Percentiles rank a stretch among this genome's conserved stretches.
Conservation (phyloP, 169 alveolate genomes). For the Cryptosporidium xiaoi region DNA sequence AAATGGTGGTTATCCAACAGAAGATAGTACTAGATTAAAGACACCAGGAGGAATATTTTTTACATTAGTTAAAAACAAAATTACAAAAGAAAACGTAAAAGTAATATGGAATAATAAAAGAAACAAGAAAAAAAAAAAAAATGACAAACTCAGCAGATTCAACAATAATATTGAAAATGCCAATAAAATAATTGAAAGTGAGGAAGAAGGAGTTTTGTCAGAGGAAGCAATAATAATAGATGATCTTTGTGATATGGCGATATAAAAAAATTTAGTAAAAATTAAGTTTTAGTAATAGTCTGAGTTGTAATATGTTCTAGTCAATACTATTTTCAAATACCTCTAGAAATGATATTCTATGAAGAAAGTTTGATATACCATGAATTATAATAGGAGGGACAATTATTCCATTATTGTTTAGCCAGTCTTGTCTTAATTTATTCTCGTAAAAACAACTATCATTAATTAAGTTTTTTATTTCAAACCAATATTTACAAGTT, state of each 20-base stretch:
- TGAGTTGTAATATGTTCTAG: too few species aligned
- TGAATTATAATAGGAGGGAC: conserved; percentile 16
- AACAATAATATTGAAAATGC: background rate
- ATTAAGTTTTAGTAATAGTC: background rate
- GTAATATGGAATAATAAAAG: conserved; percentile 31
- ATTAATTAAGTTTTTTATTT: conserved; percentile 19
- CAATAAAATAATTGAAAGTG: background rate
- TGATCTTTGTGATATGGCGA: conserved; percentile 22
- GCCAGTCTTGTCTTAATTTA: conserved; percentile 54
- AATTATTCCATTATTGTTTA: conserved; percentile 27
- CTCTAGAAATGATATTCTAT: conserved; percentile 28
- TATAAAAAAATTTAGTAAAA: background rate
- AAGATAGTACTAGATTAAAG: conserved; percentile 48
- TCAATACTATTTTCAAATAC: background rate
- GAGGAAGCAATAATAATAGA: conserved; percentile 39
- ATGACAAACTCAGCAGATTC: background rate
- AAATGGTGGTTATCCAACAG: conserved; percentile 56
- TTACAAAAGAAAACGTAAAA: conserved; percentile 33
- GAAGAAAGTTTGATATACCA: conserved; percentile 45
- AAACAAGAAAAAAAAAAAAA: conserved; percentile 6
- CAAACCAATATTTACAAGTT: conserved; percentile 42
- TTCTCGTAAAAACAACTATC: conserved; percentile 2
- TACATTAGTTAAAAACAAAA: conserved; percentile 37
- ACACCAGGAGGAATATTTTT: conserved; percentile 71
- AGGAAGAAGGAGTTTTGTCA: conserved; percentile 60